Evolutionary conservation across 2,329 filamentous ascomycete species (phyloP), one percentile per base, ranked within the genome.

Genomic region (Botryotinia narcissicola): DNA sequence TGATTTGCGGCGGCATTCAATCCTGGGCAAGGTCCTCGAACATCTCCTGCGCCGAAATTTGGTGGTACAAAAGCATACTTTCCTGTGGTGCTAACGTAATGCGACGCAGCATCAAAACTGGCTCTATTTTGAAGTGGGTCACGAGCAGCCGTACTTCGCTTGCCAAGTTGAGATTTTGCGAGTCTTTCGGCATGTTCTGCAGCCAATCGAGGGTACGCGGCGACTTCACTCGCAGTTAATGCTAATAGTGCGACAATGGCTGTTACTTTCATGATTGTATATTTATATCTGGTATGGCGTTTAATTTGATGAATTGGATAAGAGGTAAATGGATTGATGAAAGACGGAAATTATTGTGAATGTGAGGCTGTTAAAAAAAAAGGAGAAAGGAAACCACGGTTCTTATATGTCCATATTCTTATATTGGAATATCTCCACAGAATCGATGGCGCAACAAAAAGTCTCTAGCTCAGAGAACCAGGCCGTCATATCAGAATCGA

Each of bases 1-100:
- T 84, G 83, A 66, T 83, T 84, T 69, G 82, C 83, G 29, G 84
- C 74, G 9, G 83, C 82, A 76, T 84, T 84, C 42, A 84, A 76
- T 48, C 82, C 82, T 0, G 82, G 83, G 73, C 83, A 83, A 35
- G 76, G 76, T 7, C 75, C 76, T 42, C 76, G 64, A 14, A 62
- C 42, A 44, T 76, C 76, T 51, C 73, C 73, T 32, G 48, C 32
- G 12, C 25, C 60, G 40, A 83, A 73, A 32, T 75, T 42, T 16
- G 76, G 75, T 35, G 74, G 35, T 8, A 76, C 68, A 44, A 77
- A 77, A 7, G 64, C 63, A 73, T 77, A 46, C 22, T 72, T 51
- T 37, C 74, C 74, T 32, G 67, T 71, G 6, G 66, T 68, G 25
- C 66, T 68, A 40, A 68, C 66, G n/a, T 68, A 68, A 35, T 68